Evolutionary conservation across 495 filamentous ascomycete species (phyloP), one percentile per base, ranked within the genome.

Genomic region (Astrothelium macrocarpum): DNA sequence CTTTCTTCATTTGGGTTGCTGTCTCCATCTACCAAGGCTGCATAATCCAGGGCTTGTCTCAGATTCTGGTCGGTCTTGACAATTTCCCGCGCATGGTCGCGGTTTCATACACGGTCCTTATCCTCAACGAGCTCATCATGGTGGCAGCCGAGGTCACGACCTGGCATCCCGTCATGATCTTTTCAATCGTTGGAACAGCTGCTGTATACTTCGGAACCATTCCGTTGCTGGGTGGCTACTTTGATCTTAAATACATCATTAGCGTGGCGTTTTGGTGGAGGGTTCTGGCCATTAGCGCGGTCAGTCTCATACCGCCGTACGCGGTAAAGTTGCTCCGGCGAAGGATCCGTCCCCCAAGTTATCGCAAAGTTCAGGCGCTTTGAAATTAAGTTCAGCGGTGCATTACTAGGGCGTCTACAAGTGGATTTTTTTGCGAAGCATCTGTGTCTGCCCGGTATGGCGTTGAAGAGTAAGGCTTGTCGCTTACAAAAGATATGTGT

Each of bases 1-100:
- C 91, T 32, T 99, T 99, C 75, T 95, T 96, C 77, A 84, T 90
- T 67, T 99, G 95, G 95, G 89, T 97, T n/a, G 79, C 91, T 16
- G 87, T 99, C 20, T 92, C 88, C 43, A 85, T 97, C 66, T 99
- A 97, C 75, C 95, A 99, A 76, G 95, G 94, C 56, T 82, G 87
- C 45, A 85, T 96, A 66, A 96, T 99, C 72, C 92, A 99, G 77
- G 91, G 92, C 23, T 79, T 96, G 31, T 88, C 88, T 16, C 91
- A 99, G 75, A 75, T 99, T 28, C 81, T 99, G 1, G 84, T 95
- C 1, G 20, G 32, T 1, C 18, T 34, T 23, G 43, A 46, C 32
- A 36, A 46, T n/a, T 72, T 74, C 59, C 59, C 65, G 14, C 81
- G 79, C 32, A 93, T 99, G 84, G 89, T 97, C 60, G 85, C 90